These are phyloP conservation scores for Przewalskia tangutica DNA, from an alignment of 257 asterid species.

Conservation along the genomic window DNA sequence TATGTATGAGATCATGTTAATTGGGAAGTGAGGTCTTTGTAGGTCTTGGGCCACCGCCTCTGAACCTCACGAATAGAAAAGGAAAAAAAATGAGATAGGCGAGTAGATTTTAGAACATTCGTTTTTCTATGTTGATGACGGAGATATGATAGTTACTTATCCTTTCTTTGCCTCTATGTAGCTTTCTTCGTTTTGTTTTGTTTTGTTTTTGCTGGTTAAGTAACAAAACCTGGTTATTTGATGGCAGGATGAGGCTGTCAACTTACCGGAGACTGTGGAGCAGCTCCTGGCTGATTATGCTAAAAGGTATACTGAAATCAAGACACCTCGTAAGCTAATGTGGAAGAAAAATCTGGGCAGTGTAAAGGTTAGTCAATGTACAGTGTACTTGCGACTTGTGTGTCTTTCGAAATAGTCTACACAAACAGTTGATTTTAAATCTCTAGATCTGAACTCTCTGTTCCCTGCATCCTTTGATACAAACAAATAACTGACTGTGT, in stretches of 20 bases:
- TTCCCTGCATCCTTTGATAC: not conserved
- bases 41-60: not conserved
- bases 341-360: slow-evolving; percentile 98
- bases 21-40: not conserved
- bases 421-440: not conserved
- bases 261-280: slow-evolving; percentile 62
- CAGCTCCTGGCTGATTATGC: slow-evolving; percentile 76
- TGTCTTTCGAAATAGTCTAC: not conserved
- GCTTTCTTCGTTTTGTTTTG: slow-evolving; percentile 6
- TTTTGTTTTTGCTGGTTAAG: slow-evolving; percentile 6
- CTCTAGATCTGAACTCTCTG: not conserved
- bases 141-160: not conserved
- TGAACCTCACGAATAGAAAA: not conserved
- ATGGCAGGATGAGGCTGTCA: slow-evolving; percentile 73
- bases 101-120: not conserved
- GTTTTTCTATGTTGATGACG: not conserved
- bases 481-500: not conserved
- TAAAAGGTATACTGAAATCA: slow-evolving; percentile 67
- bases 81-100: not conserved
- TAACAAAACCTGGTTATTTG: slow-evolving; percentile 2
- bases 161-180: not conserved
- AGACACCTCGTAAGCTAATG: slow-evolving; percentile 90
- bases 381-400: not conserved
- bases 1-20: not conserved
- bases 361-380: slow-evolving; percentile 74